Evolutionary conservation across 192 early-diverging fungal genomes (phyloP).

Genomic region (Backusella liffmaniae): DNA sequence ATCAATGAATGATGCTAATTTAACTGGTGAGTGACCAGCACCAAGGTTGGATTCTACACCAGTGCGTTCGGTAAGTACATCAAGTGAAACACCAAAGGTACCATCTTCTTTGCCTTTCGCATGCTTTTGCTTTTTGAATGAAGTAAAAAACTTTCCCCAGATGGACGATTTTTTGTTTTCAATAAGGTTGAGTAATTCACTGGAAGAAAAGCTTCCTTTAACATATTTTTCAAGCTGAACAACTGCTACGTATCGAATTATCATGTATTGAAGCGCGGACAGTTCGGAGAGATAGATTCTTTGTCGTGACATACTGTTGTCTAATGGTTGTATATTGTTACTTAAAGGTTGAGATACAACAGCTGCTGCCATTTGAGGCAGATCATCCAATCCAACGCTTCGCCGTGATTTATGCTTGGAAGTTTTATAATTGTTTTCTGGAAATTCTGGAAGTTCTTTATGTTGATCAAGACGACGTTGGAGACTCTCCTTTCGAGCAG

Average conservation of each 20-base stretch:
- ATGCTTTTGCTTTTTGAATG: conserved; percentile 49
- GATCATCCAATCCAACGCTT: conserved; percentile 13
- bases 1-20: conserved; percentile 87
- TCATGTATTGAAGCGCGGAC: conserved; percentile 79
- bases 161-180: conserved; percentile 68
- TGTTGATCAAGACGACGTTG: conserved; percentile 18
- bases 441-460: conserved; percentile 13
- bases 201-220: conserved; percentile 63
- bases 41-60: conserved; percentile 78
- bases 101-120: conserved; percentile 61
- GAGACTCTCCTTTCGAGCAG: conserved; percentile 20
- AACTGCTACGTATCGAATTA: conserved; percentile 83
- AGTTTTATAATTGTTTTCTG: neutral
- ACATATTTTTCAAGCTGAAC: conserved; percentile 71
- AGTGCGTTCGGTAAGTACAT: conserved; percentile 78
- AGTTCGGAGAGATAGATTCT: conserved; percentile 59
- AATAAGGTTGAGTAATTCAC: conserved; percentile 78
- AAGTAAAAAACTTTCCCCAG: conserved; percentile 70
- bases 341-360: neutral
- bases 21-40: conserved; percentile 62
- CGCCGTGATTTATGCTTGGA: neutral
- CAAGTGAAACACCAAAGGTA: conserved; percentile 90
- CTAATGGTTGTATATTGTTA: neutral
- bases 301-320: conserved; percentile 4
- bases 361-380: conserved; percentile 16